Percentiles rank a stretch among this genome's conserved stretches.
Evolutionary conservation across 129 eudicot genomes (phyloP).

Genomic region (Flaveria linearis): DNA sequence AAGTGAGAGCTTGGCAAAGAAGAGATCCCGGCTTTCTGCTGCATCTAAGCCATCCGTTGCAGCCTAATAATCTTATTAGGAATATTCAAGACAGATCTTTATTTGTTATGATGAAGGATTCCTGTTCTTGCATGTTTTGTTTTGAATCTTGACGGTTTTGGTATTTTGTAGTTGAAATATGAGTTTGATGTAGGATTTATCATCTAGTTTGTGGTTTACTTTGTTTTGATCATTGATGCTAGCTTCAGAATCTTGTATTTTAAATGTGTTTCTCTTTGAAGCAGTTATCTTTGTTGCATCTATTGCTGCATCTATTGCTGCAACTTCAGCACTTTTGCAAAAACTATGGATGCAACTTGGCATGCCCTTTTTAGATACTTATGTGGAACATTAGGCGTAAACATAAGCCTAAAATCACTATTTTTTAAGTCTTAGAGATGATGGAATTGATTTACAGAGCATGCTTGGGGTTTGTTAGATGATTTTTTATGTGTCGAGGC

Average conservation of each 20-base stretch:
- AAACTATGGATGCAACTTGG: too few relatives aligned
- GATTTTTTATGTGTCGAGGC: too few relatives aligned
- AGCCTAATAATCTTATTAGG: conserved; percentile 26
- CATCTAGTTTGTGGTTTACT: neutral
- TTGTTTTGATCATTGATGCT: neutral
- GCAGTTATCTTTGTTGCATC: too few relatives aligned
- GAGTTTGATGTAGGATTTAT: neutral
- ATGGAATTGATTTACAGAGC: too few relatives aligned
- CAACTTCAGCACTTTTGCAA: too few relatives aligned
- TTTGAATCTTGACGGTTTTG: too few relatives aligned
- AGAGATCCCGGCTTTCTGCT: conserved; percentile 66
- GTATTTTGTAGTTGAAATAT: conserved; percentile 11
- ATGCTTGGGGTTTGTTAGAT: too few relatives aligned
- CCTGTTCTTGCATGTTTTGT: neutral
- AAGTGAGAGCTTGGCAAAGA: conserved; percentile 80
- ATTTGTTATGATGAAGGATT: neutral
- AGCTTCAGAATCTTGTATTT: neutral
- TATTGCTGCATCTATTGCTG: too few relatives aligned
- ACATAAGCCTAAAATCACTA: too few relatives aligned
- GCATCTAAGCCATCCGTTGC: conserved; percentile 61
- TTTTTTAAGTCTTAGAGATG: too few relatives aligned
- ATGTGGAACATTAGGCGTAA: too few relatives aligned
- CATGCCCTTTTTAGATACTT: too few relatives aligned
- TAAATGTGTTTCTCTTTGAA: neutral
- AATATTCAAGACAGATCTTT: neutral